phyloP scores from a whole-genome alignment of 257 asterid genomes.

The Penstemon newberryi region DNA sequence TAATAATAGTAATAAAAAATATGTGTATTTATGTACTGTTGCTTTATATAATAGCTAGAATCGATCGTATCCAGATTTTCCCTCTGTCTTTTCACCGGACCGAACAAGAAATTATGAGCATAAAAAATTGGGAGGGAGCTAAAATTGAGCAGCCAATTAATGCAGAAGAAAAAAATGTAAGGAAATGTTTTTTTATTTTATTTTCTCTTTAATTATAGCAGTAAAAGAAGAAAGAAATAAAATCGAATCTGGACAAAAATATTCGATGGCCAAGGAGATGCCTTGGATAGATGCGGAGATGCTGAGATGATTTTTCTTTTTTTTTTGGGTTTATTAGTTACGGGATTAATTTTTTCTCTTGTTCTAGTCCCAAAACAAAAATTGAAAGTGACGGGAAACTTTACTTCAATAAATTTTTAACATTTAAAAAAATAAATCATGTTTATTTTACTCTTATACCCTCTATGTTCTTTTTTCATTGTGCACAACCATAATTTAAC shows the following conservation, averaged over 20 bases:
- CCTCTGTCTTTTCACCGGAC: conserved; percentile 29
- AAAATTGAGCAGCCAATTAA: conserved; percentile 22
- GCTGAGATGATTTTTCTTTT: conserved; percentile 30
- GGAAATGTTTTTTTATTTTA: too few relatives aligned
- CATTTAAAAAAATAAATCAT: background rate
- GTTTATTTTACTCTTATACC: too few relatives aligned
- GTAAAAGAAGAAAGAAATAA: background rate
- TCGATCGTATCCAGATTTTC: conserved; percentile 9
- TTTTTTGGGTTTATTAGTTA: conserved; percentile 2
- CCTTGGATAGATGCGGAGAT: conserved; percentile 42
- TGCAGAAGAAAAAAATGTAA: conserved; percentile 12
- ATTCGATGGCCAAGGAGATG: background rate
- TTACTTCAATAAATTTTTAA: background rate
- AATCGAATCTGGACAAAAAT: too few relatives aligned
- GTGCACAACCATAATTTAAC: background rate
- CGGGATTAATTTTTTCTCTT: background rate
- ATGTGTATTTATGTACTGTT: background rate
- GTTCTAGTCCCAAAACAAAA: background rate
- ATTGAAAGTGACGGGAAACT: background rate
- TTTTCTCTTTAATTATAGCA: background rate
- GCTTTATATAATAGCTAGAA: background rate
- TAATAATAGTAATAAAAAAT: background rate
- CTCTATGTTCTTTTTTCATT: background rate
- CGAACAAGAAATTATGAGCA: conserved; percentile 32
- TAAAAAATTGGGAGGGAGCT: conserved; percentile 6